These are phyloP conservation scores for Penicillium sp. DNA, from an alignment of 2,329 filamentous ascomycete genomes.

Conservation along the genomic window DNA sequence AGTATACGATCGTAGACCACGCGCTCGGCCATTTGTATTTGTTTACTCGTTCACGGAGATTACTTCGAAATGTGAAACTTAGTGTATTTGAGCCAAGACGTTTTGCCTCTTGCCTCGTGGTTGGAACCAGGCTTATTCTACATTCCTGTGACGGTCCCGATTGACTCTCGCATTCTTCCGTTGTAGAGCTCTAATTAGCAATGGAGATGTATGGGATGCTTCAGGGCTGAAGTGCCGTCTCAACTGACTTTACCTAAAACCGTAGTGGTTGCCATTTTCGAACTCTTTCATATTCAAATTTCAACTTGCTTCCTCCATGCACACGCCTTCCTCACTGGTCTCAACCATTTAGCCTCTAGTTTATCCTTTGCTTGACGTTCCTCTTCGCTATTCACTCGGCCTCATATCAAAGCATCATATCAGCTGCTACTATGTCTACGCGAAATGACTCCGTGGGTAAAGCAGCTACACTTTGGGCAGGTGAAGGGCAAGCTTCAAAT, in stretches of 20 bases:
- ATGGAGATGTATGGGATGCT: slow-evolving; percentile 6
- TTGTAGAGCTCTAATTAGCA: slow-evolving; percentile 10
- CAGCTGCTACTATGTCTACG: slow-evolving; percentile 16
- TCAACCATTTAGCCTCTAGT: background rate
- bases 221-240: background rate
- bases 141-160: slow-evolving; percentile 23
- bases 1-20: background rate
- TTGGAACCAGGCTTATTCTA: slow-evolving; percentile 10
- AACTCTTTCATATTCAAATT: background rate
- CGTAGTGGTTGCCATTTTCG: background rate
- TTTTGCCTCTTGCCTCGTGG: slow-evolving; percentile 20
- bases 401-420: background rate
- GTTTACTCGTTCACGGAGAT: slow-evolving; percentile 11
- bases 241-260: background rate
- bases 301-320: background rate
- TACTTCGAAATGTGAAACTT: slow-evolving; percentile 1
- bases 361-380: background rate
- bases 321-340: background rate
- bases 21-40: slow-evolving; percentile 9
- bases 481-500: slow-evolving; percentile 33
- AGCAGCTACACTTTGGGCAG: slow-evolving; percentile 37
- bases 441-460: slow-evolving; percentile 28
- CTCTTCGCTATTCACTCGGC: background rate
- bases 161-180: slow-evolving; percentile 21
- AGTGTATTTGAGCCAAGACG: background rate